phyloP scores from a whole-genome alignment of 441 rosid genomes.

The Arabidopsis lyrata region DNA sequence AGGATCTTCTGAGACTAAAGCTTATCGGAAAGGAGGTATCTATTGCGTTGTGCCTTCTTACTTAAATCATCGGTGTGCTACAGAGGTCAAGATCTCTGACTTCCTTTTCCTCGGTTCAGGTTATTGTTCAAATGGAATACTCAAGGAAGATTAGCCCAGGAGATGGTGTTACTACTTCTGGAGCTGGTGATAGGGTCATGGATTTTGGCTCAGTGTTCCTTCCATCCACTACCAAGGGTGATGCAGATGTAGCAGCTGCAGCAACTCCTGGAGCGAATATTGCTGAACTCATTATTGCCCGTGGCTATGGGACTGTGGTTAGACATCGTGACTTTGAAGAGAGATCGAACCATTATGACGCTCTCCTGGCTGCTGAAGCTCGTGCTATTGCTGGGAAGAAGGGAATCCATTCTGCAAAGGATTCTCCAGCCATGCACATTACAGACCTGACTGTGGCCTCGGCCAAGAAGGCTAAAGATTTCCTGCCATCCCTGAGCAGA shows the following conservation, averaged over 20 bases:
- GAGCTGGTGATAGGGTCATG: slow-evolving; percentile 73
- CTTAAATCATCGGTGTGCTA: background rate
- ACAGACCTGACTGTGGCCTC: slow-evolving; percentile 76
- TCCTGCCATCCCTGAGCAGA: slow-evolving; percentile 82
- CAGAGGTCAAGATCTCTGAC: slow-evolving; percentile 27
- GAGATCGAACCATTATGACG: slow-evolving; percentile 90
- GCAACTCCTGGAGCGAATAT: slow-evolving; percentile 68
- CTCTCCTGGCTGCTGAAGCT: slow-evolving; percentile 91
- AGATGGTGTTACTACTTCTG: slow-evolving; percentile 64
- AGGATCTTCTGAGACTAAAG: slow-evolving; percentile 76
- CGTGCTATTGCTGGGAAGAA: slow-evolving; percentile 80
- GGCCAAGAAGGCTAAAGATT: slow-evolving; percentile 89
- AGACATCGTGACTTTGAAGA: slow-evolving; percentile 96
- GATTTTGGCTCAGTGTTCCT: slow-evolving; percentile 95
- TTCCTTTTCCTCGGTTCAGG: slow-evolving; percentile 52
- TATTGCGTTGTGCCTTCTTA: slow-evolving; percentile 15
- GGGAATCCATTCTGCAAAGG: slow-evolving; percentile 85
- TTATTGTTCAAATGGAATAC: slow-evolving; percentile 92
- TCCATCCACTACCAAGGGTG: slow-evolving; percentile 63
- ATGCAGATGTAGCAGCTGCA: slow-evolving; percentile 61
- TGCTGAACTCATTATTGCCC: slow-evolving; percentile 80
- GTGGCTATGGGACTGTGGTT: slow-evolving; percentile 82
- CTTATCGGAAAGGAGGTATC: slow-evolving; percentile 83
- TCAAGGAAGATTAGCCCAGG: slow-evolving; percentile 75
- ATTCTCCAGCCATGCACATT: slow-evolving; percentile 81